Evolutionary conservation across 768 basidiomycete species (phyloP).

Genomic region (Termitomyces heimii): DNA sequence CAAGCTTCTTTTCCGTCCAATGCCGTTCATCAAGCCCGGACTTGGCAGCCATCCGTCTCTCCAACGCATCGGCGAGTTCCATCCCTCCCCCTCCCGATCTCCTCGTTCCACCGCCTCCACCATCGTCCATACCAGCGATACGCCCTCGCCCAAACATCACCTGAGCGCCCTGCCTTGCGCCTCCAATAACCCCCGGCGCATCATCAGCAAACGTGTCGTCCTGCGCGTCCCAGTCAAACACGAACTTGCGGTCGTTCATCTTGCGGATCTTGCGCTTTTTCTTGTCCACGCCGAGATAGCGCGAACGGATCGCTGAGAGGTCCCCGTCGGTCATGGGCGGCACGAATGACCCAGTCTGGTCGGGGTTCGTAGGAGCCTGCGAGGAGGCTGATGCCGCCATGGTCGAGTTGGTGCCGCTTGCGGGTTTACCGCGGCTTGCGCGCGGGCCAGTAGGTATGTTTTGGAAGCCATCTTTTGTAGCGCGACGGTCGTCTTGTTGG

Average conservation of each 20-base stretch:
- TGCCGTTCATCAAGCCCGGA: slow-evolving; percentile 88
- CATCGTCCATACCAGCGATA: slow-evolving; percentile 84
- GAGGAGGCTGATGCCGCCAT: slow-evolving; percentile 45
- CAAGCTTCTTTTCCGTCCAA: slow-evolving; percentile 92
- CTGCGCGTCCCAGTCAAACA: slow-evolving; percentile 98
- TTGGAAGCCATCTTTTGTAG: slow-evolving; percentile 43
- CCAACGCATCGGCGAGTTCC: slow-evolving; percentile 76
- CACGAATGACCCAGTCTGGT: slow-evolving; percentile 32
- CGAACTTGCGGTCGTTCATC: slow-evolving; percentile 94
- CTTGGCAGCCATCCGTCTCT: slow-evolving; percentile 76
- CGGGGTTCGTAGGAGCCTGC: slow-evolving; percentile 23
- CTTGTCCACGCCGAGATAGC: slow-evolving; percentile 91
- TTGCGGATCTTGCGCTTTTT: slow-evolving; percentile 94
- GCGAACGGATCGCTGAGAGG: slow-evolving; percentile 77
- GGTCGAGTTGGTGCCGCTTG: slow-evolving; percentile 20
- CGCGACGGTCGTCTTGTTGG: slow-evolving; percentile 25
- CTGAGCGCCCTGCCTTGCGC: slow-evolving; percentile 74
- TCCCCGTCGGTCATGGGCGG: slow-evolving; percentile 79
- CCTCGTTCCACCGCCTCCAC: slow-evolving; percentile 40
- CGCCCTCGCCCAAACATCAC: slow-evolving; percentile 86
- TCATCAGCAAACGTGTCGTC: slow-evolving; percentile 89
- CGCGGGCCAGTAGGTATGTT: slow-evolving; percentile 84
- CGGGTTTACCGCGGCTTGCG: slow-evolving; percentile 54
- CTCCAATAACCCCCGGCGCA: slow-evolving; percentile 64
- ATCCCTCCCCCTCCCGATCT: slow-evolving; percentile 26